phyloP scores from a whole-genome alignment of 169 alveolate species.

The Plasmodium vinckei region DNA sequence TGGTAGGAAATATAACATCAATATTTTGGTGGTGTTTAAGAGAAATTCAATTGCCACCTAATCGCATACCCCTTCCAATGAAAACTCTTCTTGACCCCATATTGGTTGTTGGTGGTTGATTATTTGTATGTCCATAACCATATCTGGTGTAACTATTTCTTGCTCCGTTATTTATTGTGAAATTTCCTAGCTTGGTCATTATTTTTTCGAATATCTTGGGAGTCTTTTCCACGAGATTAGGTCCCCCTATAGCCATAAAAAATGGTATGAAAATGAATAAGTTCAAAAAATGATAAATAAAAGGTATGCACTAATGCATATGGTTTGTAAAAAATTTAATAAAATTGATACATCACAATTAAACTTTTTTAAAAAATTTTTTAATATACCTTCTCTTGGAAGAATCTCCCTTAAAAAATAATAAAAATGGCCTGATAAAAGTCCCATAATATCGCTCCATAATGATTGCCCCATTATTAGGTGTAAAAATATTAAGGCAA shows the following conservation, averaged over 20 bases:
- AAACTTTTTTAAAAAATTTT: background rate
- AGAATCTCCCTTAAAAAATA: conserved; percentile 87
- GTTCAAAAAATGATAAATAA: background rate
- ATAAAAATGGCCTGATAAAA: conserved; percentile 90
- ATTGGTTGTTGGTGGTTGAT: conserved; percentile 49
- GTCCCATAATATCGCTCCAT: conserved; percentile 89
- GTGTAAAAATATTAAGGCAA: conserved; percentile 89
- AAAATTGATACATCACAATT: background rate
- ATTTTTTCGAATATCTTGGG: conserved; percentile 83
- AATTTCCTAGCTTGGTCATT: conserved; percentile 79
- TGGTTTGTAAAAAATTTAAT: background rate
- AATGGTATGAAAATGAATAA: background rate
- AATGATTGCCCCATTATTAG: conserved; percentile 91
- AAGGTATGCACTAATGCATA: background rate
- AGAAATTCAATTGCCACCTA: conserved; percentile 78
- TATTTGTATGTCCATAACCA: conserved; percentile 53
- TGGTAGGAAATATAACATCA: too few relatives aligned
- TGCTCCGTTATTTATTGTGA: conserved; percentile 42
- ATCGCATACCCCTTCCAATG: conserved; percentile 87
- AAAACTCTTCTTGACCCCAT: conserved; percentile 77
- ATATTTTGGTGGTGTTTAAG: too few relatives aligned
- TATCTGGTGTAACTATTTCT: conserved; percentile 28
- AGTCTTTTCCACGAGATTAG: conserved; percentile 78
- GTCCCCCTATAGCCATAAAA: conserved; percentile 68
- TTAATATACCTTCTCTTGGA: conserved; percentile 83